Evolutionary conservation across 116 monocot genomes (phyloP), one percentile per base, ranked within the genome.

Genomic region (Phalaenopsis hybrid): DNA sequence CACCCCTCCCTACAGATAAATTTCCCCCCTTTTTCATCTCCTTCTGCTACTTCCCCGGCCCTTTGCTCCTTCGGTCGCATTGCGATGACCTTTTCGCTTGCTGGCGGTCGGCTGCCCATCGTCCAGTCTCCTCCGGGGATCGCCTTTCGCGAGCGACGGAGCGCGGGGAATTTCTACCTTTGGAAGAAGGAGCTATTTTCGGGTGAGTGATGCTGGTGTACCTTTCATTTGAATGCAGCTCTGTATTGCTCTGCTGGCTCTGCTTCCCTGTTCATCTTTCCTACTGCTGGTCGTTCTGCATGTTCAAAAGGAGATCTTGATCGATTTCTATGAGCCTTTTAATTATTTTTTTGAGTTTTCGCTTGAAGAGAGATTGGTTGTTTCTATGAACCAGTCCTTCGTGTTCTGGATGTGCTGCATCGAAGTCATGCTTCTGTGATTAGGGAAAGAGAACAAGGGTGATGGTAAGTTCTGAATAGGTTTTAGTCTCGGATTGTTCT

Each of bases 51-150:
- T 4, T 17, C 55, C 13, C 55, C 3, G 21, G 11, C 63, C 63
- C 45, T 44, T 43, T 73, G 58, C 41, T 78, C 67, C 31, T 31
- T 23, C 11, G 16, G 74, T 41, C 57, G 49, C 23, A 31, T 18
- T 28, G 18, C 57, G 9, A 85, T 81, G 84, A 17, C 85, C n/a
- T 88, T 86, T 76, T 75, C 88, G n/a, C 78, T 85, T 25, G 80
- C 88, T 0, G 88, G 90, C 11, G 72, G 79, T 6, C 80, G 86
- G 18, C 65, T 86, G 23, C 79, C 74, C 13, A 80, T 59, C 44
- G 49, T 78, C 11, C 79, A 85, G 17, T 73, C 81, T 43, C 78
- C 79, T 31, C 79, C 76, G 46, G 76, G 77, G 33, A 9, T 80
- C 18, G 4, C 76, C 4, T 44, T 52, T 49, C 73, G 79, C 43